These are phyloP conservation scores for Sonneratia caseolaris DNA, from an alignment of 345 rosid genomes.

Conservation along the genomic window DNA sequence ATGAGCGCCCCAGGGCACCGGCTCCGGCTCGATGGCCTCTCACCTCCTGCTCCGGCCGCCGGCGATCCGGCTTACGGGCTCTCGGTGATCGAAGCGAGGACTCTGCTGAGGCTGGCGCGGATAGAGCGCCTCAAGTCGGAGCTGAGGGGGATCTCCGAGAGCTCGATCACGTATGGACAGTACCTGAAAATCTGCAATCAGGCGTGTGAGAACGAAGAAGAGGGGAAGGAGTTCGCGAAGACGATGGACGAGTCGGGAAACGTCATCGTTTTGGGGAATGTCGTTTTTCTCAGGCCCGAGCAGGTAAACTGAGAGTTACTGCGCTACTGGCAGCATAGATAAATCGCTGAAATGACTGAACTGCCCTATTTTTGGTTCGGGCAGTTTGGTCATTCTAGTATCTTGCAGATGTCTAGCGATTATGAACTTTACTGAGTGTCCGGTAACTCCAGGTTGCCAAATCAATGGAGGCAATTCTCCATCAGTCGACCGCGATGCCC, in stretches of 20 bases:
- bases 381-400: background rate
- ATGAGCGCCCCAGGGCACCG: constrained; percentile 13
- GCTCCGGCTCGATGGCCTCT: constrained; percentile 16
- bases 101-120: constrained; percentile 45
- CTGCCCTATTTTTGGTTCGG: background rate
- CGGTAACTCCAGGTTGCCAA: constrained; percentile 37
- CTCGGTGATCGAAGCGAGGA: constrained; percentile 45
- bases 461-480: constrained; percentile 40
- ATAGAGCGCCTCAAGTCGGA: constrained; percentile 48
- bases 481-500: constrained; percentile 24
- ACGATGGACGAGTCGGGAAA: constrained; percentile 52
- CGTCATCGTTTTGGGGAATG: constrained; percentile 64
- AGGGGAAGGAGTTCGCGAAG: constrained; percentile 46
- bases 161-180: constrained; percentile 38
- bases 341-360: too few species aligned
- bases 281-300: constrained; percentile 64
- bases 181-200: constrained; percentile 41
- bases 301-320: constrained; percentile 33
- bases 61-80: constrained; percentile 14
- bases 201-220: constrained; percentile 39
- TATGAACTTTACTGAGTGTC: background rate
- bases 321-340: too few species aligned
- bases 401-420: too few species aligned
- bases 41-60: constrained; percentile 7
- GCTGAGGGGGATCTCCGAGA: constrained; percentile 38